Evolutionary conservation across 2,329 filamentous ascomycete genomes (phyloP), one percentile per base, ranked within the genome.

Genomic region (Mycocentrospora acerina): DNA sequence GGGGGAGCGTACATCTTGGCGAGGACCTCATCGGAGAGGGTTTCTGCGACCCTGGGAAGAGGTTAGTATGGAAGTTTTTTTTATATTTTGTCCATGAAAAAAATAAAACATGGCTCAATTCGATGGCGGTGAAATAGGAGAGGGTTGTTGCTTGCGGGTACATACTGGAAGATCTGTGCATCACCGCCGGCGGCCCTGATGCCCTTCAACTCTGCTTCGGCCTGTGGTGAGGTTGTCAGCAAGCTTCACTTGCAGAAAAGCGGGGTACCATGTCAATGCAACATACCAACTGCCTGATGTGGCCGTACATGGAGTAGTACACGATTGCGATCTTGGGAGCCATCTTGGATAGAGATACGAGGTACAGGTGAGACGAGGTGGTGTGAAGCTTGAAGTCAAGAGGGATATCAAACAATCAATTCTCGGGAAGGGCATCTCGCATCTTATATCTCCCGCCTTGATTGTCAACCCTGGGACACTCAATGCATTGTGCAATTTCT

Each of bases 271-370:
- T 22, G 16, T 24, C 12, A 16, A 16, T 27, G 15, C 26, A 42
- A 51, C 59, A 26, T 59, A 66, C 60, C 54, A 66, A 31, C 33
- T 57, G 49, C 53, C 55, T 60, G 51, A 59, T 57, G 55, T 59
- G 56, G 47, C 62, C 63, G 40, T 64, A 67, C 59, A 64, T 65
- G 24, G 63, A 66, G 55, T 66, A 66, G 71, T 82, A 94, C 69
- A 95, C 82, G 72, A 95, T 93, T 59, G 90, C 90, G 66, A 95
- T 81, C 77, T 88, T 94, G 70, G 88, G 87, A 74, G 87, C 88
- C 89, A 95, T 94, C 28, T 29, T 57, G 51, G 49, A 44, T 29
- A 29, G 28, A 31, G n/a, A 25, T 40, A 37, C 29, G 29, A 35
- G 46, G 45, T 55, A 53, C 53, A 28, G 29, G 22, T 19, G 22